Percentiles rank a stretch among this genome's conserved stretches.
Evolutionary conservation across 2,329 filamentous ascomycete species (phyloP).

Genomic region (Fusarium lateritium): DNA sequence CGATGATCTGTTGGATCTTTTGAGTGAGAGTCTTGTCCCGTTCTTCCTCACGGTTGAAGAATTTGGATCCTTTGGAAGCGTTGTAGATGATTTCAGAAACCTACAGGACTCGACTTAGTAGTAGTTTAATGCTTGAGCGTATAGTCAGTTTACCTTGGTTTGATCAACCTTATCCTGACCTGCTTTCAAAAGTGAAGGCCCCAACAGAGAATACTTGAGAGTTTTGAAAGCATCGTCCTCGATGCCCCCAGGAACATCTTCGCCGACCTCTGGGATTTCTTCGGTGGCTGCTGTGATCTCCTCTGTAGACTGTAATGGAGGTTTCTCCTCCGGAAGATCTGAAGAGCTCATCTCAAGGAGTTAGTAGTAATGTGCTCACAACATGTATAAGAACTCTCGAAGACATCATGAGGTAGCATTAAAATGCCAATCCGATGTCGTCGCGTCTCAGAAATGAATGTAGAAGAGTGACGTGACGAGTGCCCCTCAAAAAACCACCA

Average conservation of each 20-base stretch:
- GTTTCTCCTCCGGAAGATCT: slow-evolving; percentile 30
- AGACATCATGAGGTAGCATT: slow-evolving; percentile 38
- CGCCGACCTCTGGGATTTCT: slow-evolving; percentile 11
- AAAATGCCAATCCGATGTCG: slow-evolving; percentile 13
- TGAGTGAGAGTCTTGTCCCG: slow-evolving; percentile 86
- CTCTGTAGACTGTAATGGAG: slow-evolving; percentile 25
- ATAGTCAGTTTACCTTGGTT: slow-evolving; percentile 70
- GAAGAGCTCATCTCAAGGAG: slow-evolving; percentile 41
- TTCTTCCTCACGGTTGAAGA: slow-evolving; percentile 90
- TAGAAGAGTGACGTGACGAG: slow-evolving; percentile 39
- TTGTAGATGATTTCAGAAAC: slow-evolving; percentile 98
- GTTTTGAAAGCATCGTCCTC: slow-evolving; percentile 59
- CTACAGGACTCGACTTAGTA: slow-evolving; percentile 55
- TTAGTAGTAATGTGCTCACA: slow-evolving; percentile 5
- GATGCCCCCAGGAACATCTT: slow-evolving; percentile 18
- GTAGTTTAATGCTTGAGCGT: neutral
- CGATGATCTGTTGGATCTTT: slow-evolving; percentile 86
- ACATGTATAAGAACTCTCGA: slow-evolving; percentile 14
- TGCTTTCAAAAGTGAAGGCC: slow-evolving; percentile 92
- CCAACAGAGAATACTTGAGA: slow-evolving; percentile 90
- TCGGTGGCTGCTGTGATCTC: slow-evolving; percentile 7
- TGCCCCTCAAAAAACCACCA: slow-evolving; percentile 17
- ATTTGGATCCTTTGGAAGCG: slow-evolving; percentile 96
- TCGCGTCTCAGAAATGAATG: slow-evolving; percentile 40
- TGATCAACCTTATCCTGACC: slow-evolving; percentile 96